Percentiles rank a stretch among this genome's conserved stretches.
Conservation (phyloP, 1,139 yeast genomes). For the Zygosaccharomyces pseudobailii region DNA sequence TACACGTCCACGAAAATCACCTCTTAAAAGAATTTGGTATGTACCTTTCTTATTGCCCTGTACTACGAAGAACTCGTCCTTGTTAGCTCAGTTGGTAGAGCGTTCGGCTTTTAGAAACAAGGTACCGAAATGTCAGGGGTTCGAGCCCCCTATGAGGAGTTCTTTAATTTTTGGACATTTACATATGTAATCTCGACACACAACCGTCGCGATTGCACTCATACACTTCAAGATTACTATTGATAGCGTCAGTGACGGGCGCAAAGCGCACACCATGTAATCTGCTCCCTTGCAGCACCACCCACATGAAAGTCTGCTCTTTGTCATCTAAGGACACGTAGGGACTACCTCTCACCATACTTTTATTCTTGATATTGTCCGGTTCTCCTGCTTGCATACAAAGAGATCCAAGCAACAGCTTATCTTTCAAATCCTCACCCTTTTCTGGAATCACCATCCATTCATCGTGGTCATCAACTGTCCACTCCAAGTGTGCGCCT, state of each 20-base stretch:
- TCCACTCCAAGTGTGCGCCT: constrained; percentile 4
- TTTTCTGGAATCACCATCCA: constrained; percentile 8
- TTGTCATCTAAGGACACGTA: constrained; percentile 1
- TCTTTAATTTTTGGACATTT: constrained; percentile 9
- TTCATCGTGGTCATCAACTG: background rate
- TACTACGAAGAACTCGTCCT: constrained; percentile 15
- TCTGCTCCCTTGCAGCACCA: constrained; percentile 1
- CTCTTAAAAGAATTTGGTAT: too few relatives aligned
- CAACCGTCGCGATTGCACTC: background rate
- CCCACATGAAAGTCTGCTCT: constrained; percentile 7
- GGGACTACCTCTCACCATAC: background rate
- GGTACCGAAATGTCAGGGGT: constrained; percentile 34
- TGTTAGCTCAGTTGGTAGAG: constrained; percentile 10
- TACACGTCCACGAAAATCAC: too few relatives aligned
- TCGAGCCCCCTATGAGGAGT: constrained; percentile 34
- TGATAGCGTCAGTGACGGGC: background rate
- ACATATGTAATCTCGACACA: too few relatives aligned
- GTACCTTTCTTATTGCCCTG: too few relatives aligned
- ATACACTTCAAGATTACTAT: background rate
- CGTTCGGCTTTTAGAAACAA: constrained; percentile 18
- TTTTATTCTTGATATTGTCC: background rate
- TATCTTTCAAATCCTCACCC: background rate
- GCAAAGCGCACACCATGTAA: constrained; percentile 3
- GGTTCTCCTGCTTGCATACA: constrained; percentile 4
- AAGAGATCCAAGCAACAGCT: constrained; percentile 5